A percentile compares a stretch with the other conserved stretches of the same genome.
phyloP scores from a whole-genome alignment of 2,329 filamentous ascomycete species.

The Colletotrichum australisinense region DNA sequence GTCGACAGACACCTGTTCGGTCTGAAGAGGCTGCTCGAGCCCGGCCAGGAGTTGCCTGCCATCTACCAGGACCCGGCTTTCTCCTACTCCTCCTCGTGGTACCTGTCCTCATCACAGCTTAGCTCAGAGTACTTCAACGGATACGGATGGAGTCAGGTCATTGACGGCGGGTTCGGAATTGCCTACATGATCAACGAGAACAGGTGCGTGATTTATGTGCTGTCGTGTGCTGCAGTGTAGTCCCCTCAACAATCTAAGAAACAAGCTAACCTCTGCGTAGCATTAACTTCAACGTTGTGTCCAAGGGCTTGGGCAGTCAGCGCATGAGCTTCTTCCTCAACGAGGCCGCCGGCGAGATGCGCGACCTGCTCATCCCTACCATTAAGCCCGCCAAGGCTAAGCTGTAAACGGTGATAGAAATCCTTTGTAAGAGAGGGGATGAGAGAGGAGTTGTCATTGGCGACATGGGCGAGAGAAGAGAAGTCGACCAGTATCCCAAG shows the following conservation, averaged over 20 bases:
- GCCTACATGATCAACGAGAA: constrained; percentile 99
- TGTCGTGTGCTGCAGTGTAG: neutral
- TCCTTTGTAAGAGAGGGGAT: neutral
- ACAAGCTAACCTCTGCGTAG: constrained; percentile 55
- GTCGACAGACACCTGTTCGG: constrained; percentile 98
- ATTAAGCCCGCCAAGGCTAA: constrained; percentile 87
- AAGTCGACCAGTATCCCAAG: neutral
- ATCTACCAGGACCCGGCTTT: constrained; percentile 91
- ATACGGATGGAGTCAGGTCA: constrained; percentile 98
- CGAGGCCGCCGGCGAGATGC: constrained; percentile 90
- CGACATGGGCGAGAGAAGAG: neutral
- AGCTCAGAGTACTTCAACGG: constrained; percentile 98
- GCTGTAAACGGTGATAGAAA: constrained; percentile 65
- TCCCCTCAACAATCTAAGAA: neutral
- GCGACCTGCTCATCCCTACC: constrained; percentile 85
- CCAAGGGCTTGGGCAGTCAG: constrained; percentile 89
- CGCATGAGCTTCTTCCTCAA: constrained; percentile 97
- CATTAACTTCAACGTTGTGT: constrained; percentile 98
- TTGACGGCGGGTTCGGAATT: constrained; percentile 95
- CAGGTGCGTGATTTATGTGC: constrained; percentile 63
- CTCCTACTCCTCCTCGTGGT: constrained; percentile 88
- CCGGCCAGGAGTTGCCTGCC: constrained; percentile 82
- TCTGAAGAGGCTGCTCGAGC: constrained; percentile 87
- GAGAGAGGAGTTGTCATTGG: neutral
- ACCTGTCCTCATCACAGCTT: constrained; percentile 87